Base-by-base conservation (phyloP, 805 yeast genomes). In the Kazachstania africana region DNA sequence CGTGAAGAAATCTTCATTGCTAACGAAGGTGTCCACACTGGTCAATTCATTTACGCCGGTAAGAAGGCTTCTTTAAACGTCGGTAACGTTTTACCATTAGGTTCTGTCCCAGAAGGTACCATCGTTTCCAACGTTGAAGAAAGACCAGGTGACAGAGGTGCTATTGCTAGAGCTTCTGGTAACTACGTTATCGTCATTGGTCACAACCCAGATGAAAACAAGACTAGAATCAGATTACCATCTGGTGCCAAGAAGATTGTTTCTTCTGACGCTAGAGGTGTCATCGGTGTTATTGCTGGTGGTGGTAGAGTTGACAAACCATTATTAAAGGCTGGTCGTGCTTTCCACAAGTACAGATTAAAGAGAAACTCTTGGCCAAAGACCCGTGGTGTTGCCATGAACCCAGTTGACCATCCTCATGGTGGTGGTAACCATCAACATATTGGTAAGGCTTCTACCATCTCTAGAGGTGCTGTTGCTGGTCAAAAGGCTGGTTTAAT, bases 381-480 rank as follows among this genome's bases (percentile, higher is more conserved):
- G 82, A 88, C 96, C 63, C 85, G 97, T 77, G 98, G 97, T 88
- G 97, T 88, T 66, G 98, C 98, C 66, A 88, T 91, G 98, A 88
- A 88, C 76, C 97, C 97, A 69, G 98, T 88, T 67, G 98, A 88
- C 68, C 98, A 88, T 77, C 98, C 98, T 68, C 98, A 88, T 70
- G 98, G 98, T 83, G 97, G 98, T 88, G 98, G 98, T 88, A 87
- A 87, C 95, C 96, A 87, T 72, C 97, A 87, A 76, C 97, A 87
- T 70, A 88, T 87, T 74, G 97, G 97, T 85, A 88, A 88, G 78
- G 96, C 97, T 61, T 88, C 97, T 59, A 87, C 97, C 62, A 88
- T 87, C 60, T 78, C 94, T 55, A 84, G 97, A 80, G 94, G 94
- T 69, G 96, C 97, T 53, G 97, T 88, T 66, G 73, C 97, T 60